Conservation (phyloP, 768 basidiomycete species). For the Suillus bovinus region DNA sequence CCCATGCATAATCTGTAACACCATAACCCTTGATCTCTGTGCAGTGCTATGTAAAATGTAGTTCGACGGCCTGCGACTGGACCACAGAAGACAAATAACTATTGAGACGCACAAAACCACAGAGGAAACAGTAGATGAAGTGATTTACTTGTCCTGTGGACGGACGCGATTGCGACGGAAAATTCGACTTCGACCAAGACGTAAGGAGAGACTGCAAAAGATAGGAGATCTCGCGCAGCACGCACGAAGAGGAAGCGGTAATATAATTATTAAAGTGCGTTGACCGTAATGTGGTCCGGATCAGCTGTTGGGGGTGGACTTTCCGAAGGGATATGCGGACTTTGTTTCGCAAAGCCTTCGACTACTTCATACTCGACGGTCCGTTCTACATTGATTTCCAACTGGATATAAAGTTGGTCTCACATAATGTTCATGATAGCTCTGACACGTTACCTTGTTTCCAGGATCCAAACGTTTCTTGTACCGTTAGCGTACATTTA, state of each 20-base stretch:
- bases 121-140: neutral
- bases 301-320: neutral
- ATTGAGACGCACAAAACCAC: neutral
- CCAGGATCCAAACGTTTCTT: neutral
- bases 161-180: neutral
- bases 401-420: slow-evolving; percentile 11
- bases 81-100: neutral
- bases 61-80: neutral
- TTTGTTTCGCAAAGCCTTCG: neutral
- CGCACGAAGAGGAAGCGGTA: neutral
- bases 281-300: neutral
- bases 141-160: neutral
- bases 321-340: neutral
- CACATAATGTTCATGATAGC: neutral
- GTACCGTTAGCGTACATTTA: neutral
- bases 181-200: neutral
- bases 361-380: slow-evolving; percentile 25
- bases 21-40: neutral
- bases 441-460: neutral
- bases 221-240: no score
- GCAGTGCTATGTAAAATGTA: neutral
- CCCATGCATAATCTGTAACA: neutral
- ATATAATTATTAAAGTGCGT: neutral
- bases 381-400: slow-evolving; percentile 30
- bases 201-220: neutral